phyloP scores from a whole-genome alignment of 2,329 filamentous ascomycete species.

The Alternaria sp. region DNA sequence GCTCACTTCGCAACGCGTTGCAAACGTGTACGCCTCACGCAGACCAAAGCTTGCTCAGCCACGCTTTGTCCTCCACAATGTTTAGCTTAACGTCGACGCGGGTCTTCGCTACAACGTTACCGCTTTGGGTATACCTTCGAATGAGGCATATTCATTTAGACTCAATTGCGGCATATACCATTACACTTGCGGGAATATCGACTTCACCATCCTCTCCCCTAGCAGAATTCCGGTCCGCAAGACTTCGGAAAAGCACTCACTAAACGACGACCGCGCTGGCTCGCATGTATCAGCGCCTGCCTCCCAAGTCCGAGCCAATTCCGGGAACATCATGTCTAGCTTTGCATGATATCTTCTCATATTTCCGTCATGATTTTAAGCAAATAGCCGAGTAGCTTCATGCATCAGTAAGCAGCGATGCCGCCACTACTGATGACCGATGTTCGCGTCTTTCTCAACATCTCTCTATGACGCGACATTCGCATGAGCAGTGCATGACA shows the following conservation, averaged over 20 bases:
- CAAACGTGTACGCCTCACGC: constrained; percentile 4
- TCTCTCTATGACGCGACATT: not conserved
- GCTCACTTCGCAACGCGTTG: not conserved
- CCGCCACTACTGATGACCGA: constrained; percentile 1
- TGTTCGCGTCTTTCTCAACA: not conserved
- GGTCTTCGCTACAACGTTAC: not conserved
- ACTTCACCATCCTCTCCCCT: constrained; percentile 6
- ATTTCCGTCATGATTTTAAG: constrained; percentile 7
- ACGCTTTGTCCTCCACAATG: not conserved
- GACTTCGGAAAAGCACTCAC: constrained; percentile 12
- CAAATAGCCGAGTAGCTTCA: constrained; percentile 7
- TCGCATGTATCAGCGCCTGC: constrained; percentile 10
- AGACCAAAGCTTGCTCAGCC: constrained; percentile 1
- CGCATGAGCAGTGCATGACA: not conserved
- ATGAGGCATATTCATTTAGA: not conserved
- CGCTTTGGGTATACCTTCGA: not conserved
- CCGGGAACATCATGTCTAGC: constrained; percentile 2
- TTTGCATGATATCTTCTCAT: not conserved
- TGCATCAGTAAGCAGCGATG: constrained; percentile 22
- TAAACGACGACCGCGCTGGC: constrained; percentile 7
- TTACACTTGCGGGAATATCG: not conserved
- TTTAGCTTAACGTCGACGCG: not conserved
- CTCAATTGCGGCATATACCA: not conserved
- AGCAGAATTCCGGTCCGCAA: constrained; percentile 21
- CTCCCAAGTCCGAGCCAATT: not conserved